These are phyloP conservation scores for Solanum appendiculatum DNA, from an alignment of 257 asterid genomes.

Conservation along the genomic window DNA sequence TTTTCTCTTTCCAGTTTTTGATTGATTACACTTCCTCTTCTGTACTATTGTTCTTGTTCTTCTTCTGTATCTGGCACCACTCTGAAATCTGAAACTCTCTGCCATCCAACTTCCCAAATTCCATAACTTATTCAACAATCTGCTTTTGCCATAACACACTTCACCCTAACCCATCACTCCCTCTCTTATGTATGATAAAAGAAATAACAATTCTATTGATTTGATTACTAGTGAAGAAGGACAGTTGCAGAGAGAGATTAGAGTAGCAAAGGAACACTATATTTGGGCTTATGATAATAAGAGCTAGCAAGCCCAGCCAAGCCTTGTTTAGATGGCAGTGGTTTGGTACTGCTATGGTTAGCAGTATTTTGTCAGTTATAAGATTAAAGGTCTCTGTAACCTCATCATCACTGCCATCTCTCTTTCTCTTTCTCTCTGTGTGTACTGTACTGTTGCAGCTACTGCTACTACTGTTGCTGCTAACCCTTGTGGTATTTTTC, in stretches of 20 bases:
- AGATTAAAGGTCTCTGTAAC: slow-evolving; percentile 58
- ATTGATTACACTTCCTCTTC: slow-evolving; percentile 5
- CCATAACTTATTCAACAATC: slow-evolving; percentile 26
- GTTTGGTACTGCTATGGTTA: slow-evolving; percentile 23
- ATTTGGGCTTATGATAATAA: slow-evolving; percentile 16
- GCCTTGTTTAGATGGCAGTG: slow-evolving; percentile 21
- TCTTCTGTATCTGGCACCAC: slow-evolving; percentile 13
- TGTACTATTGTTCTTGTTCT: not conserved
- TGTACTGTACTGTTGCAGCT: not conserved
- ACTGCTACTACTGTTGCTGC: not conserved
- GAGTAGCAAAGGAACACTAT: no score
- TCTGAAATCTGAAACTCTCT: slow-evolving; percentile 19
- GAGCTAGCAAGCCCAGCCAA: not conserved
- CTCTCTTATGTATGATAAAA: not conserved
- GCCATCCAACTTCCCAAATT: slow-evolving; percentile 45
- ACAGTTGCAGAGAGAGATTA: not conserved
- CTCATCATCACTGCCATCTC: slow-evolving; percentile 21
- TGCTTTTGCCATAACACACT: not conserved
- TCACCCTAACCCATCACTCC: slow-evolving; percentile 67
- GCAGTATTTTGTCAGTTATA: slow-evolving; percentile 83
- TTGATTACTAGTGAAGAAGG: not conserved
- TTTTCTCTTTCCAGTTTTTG: slow-evolving; percentile 65
- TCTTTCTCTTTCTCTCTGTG: not conserved
- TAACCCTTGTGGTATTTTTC: not conserved
- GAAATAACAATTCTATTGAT: not conserved